Evolutionary conservation across 306 rosid genomes (phyloP).

Genomic region (Sesbania bispinosa): DNA sequence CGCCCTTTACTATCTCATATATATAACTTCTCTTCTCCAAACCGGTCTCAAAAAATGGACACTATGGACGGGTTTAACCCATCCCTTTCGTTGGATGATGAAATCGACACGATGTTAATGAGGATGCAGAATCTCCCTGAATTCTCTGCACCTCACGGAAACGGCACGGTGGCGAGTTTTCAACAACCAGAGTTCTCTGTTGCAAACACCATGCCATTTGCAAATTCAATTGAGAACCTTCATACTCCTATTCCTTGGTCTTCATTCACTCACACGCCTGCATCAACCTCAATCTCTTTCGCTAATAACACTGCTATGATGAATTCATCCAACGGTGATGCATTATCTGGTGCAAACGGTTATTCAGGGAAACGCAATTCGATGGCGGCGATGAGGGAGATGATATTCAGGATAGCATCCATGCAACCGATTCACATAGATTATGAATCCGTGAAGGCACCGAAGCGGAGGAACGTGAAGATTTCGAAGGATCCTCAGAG

Average conservation of each 20-base stretch:
- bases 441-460: constrained; percentile 70
- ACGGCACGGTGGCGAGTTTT: neutral
- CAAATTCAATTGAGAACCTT: constrained; percentile 28
- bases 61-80: constrained; percentile 32
- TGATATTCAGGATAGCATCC: constrained; percentile 83
- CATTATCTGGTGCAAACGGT: too few species aligned
- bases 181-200: constrained; percentile 3
- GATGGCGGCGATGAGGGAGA: constrained; percentile 84
- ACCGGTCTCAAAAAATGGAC: constrained; percentile 26
- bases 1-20: too few species aligned
- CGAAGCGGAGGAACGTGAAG: constrained; percentile 71
- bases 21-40: too few species aligned
- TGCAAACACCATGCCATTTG: constrained; percentile 14
- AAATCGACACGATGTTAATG: constrained; percentile 60
- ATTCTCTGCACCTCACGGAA: constrained; percentile 32
- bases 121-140: constrained; percentile 47
- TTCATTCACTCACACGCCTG: constrained; percentile 29
- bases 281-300: constrained; percentile 34
- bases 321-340: too few species aligned
- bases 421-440: constrained; percentile 86
- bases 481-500: constrained; percentile 83
- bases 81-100: constrained; percentile 19
- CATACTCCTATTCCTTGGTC: constrained; percentile 13
- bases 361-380: constrained; percentile 42
- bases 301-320: too few species aligned